Evolutionary conservation across 2,329 filamentous ascomycete species (phyloP), one percentile per base, ranked within the genome.

Genomic region (Claviceps digitariae): DNA sequence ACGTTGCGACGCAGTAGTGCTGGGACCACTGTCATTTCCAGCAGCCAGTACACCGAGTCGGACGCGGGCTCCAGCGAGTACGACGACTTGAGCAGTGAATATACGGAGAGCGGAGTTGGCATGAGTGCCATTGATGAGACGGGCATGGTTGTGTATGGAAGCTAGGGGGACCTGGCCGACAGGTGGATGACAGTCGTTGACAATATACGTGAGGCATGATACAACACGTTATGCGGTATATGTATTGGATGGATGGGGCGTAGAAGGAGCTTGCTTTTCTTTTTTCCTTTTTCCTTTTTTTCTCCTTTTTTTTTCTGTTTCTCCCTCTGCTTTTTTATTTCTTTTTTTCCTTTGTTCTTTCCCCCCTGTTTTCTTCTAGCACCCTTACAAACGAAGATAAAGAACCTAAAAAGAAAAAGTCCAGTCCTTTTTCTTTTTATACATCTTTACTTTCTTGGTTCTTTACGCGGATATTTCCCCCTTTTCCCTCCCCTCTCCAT

Each of bases 1-100:
- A 78, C 74, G 6, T 63, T 77, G 54, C 67, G 77, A 44, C 66
- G 75, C 54, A 71, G 68, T 43, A 78, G 74, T 57, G 64, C 70
- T 12, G 74, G 72, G 43, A 76, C 73, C 7, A 75, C 74, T 2
- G 70, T 76, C 40, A 67, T 76, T 40, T 73, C 71, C 1, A 69
- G 69, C 15, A 69, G 69, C 15, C 63, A 60, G 62, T 70, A 64
- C 56, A 65, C 61, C 21, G 43, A 45, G 21, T 45, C 43, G 20
- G 70, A 73, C 41, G 59, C 62, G 23, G 63, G 65, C 5, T 67
- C 68, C 48, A 68, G 65, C 52, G 67, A 69, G 48, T 67, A 68
- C 51, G 70, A 70, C n/a, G 70, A 72, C 44, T 66, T 63, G 27
- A 67, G 64, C 29, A 77, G 74, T 55, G 72, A 77, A 54, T 77